phyloP scores from a whole-genome alignment of 148 eudicot species.

The Chenopodium berlandieri region DNA sequence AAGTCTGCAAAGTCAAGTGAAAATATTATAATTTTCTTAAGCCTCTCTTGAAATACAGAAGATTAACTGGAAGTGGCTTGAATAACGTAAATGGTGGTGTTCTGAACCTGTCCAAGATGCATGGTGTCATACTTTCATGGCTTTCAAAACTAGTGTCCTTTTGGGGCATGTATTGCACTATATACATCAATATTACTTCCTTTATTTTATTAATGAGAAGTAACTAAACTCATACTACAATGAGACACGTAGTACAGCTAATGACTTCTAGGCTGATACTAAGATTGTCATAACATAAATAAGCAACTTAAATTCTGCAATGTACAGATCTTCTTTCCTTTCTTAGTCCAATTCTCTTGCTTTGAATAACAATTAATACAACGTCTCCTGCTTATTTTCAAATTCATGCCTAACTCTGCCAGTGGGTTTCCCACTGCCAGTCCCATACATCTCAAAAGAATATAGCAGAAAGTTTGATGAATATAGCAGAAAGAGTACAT shows the following conservation, averaged over 20 bases:
- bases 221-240: background rate
- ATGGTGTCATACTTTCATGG: too few relatives aligned
- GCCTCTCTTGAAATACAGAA: background rate
- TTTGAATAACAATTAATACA: background rate
- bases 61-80: too few relatives aligned
- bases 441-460: background rate
- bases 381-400: background rate
- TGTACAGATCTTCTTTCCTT: background rate
- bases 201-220: background rate
- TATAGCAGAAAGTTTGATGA: background rate
- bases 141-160: background rate
- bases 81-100: too few relatives aligned
- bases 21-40: background rate
- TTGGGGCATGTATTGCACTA: background rate
- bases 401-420: background rate
- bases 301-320: background rate
- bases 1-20: background rate
- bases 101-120: too few relatives aligned
- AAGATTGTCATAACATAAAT: background rate
- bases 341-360: background rate
- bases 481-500: background rate
- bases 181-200: background rate
- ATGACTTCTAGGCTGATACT: background rate
- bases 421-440: background rate
- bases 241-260: background rate